Evolutionary conservation across 805 yeast species (phyloP).

Genomic region (Metschnikowia borealis): DNA sequence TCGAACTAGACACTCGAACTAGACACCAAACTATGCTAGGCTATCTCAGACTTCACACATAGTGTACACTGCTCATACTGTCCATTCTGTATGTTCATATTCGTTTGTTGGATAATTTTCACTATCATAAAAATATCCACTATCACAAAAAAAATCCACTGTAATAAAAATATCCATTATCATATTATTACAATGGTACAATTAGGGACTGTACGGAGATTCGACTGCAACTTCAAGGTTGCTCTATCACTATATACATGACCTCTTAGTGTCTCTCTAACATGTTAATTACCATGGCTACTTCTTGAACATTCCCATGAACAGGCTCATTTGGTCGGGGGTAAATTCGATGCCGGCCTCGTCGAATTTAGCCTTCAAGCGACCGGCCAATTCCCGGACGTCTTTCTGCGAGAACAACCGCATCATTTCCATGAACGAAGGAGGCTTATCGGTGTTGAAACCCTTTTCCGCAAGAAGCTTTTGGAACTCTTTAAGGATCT

Average conservation of each 20-base stretch:
- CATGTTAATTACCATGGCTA: background rate
- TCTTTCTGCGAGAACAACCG: conserved; percentile 35
- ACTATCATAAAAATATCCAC: too few species aligned
- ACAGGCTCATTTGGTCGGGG: conserved; percentile 30
- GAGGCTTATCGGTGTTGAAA: conserved; percentile 27
- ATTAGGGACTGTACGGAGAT: too few species aligned
- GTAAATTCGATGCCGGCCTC: conserved; percentile 28
- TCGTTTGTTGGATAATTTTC: too few species aligned
- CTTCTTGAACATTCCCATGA: conserved; percentile 23
- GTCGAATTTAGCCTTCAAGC: conserved; percentile 30
- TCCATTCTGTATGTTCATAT: too few species aligned
- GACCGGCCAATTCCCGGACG: conserved; percentile 26
- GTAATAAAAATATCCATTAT: too few species aligned
- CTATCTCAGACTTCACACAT: too few species aligned
- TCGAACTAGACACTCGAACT: too few species aligned
- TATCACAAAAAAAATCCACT: too few species aligned
- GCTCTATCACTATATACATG: background rate
- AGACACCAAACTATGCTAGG: too few species aligned
- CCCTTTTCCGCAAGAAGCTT: conserved; percentile 30
- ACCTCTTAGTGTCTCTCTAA: background rate
- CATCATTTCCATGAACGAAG: conserved; percentile 35
- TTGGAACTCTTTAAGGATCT: conserved; percentile 30
- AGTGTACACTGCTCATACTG: too few species aligned
- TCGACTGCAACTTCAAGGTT: background rate
- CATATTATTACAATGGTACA: too few species aligned